phyloP scores from a whole-genome alignment of 2,329 filamentous ascomycete species.

The Cercospora zeae-maydis region DNA sequence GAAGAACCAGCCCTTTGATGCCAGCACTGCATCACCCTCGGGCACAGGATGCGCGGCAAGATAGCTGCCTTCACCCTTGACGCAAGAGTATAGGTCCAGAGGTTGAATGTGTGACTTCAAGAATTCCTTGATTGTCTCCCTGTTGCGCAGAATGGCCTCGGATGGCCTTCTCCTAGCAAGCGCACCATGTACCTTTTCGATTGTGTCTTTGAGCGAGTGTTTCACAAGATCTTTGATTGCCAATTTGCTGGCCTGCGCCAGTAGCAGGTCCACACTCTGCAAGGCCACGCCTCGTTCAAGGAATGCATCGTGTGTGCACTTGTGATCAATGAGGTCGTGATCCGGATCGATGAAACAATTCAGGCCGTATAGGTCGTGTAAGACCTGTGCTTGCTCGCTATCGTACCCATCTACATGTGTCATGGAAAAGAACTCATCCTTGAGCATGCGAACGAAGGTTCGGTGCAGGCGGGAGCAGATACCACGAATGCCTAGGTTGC shows the following conservation, averaged over 20 bases:
- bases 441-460: conserved; percentile 83
- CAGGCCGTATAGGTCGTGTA: conserved; percentile 77
- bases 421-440: conserved; percentile 75
- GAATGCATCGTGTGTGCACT: conserved; percentile 66
- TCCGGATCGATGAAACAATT: conserved; percentile 52
- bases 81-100: conserved; percentile 71
- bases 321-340: conserved; percentile 61
- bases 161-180: conserved; percentile 74
- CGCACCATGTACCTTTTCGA: conserved; percentile 88
- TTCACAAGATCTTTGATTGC: conserved; percentile 88
- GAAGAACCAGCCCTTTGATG: conserved; percentile 87
- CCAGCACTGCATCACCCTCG: conserved; percentile 65
- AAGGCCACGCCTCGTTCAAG: conserved; percentile 78
- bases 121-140: conserved; percentile 75
- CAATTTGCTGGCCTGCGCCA: conserved; percentile 75
- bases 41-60: conserved; percentile 62
- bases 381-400: conserved; percentile 77
- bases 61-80: conserved; percentile 72
- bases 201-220: conserved; percentile 81
- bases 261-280: conserved; percentile 77
- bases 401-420: conserved; percentile 78
- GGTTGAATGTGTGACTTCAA: conserved; percentile 82
- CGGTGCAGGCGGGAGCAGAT: conserved; percentile 84
- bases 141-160: conserved; percentile 79
- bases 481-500: conserved; percentile 76